Percentiles rank a stretch among this genome's conserved stretches.
These are phyloP conservation scores for Xylaria sp. DNA, from an alignment of 2,329 filamentous ascomycete species.

Conservation along the genomic window DNA sequence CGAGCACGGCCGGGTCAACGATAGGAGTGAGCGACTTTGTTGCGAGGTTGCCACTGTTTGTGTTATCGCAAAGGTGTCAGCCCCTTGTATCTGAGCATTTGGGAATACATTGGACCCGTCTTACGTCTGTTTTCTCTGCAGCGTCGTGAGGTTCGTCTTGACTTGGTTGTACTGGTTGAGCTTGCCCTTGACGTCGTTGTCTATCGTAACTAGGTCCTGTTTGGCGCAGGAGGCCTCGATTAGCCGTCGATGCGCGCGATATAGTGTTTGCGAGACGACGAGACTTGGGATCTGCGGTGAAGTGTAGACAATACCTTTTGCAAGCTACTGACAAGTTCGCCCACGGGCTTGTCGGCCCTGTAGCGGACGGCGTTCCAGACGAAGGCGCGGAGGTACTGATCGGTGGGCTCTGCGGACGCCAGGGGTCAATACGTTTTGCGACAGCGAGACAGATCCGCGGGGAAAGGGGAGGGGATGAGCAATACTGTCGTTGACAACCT, in stretches of 20 bases:
- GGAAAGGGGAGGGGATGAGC: slow-evolving; percentile 1
- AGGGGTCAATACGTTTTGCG: slow-evolving; percentile 24
- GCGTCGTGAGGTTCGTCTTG: slow-evolving; percentile 73
- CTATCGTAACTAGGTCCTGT: slow-evolving; percentile 82
- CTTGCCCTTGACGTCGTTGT: slow-evolving; percentile 93
- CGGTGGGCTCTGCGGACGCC: slow-evolving; percentile 72
- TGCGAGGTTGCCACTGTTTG: slow-evolving; percentile 73
- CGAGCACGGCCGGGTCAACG: slow-evolving; percentile 71
- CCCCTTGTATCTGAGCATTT: background rate
- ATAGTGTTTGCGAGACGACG: background rate
- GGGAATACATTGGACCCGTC: slow-evolving; percentile 27
- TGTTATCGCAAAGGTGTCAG: slow-evolving; percentile 9
- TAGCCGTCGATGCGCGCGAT: slow-evolving; percentile 7
- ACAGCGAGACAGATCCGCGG: slow-evolving; percentile 1
- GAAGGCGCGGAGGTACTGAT: slow-evolving; percentile 85
- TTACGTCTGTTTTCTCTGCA: slow-evolving; percentile 85
- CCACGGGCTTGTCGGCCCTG: slow-evolving; percentile 81
- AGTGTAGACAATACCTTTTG: slow-evolving; percentile 61
- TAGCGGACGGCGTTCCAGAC: slow-evolving; percentile 98
- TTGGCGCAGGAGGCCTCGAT: slow-evolving; percentile 4
- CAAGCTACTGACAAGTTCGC: slow-evolving; percentile 78
- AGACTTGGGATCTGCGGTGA: background rate
- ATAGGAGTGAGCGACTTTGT: slow-evolving; percentile 91
- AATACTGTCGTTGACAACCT: slow-evolving; percentile 91
- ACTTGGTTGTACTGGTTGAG: slow-evolving; percentile 90